Evolutionary conservation across 345 rosid species (phyloP).

Genomic region (Noccaea bulbosa): DNA sequence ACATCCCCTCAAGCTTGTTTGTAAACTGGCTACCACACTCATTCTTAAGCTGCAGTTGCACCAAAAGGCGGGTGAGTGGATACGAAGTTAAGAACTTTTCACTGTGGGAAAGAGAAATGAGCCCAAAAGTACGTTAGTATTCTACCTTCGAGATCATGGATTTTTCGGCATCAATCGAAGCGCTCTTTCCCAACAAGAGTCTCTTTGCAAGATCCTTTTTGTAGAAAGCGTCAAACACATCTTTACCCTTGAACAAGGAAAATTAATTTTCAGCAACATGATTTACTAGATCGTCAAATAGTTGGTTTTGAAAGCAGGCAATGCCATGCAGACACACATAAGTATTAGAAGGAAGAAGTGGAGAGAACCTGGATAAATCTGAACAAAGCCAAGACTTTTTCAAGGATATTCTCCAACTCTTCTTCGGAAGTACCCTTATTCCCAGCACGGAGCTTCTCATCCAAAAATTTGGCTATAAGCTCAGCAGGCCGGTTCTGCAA

Average conservation of each 20-base stretch:
- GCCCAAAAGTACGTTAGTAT: background rate
- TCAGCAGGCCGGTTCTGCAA: conserved; percentile 91
- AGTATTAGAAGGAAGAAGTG: conserved; percentile 3
- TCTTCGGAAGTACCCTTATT: conserved; percentile 97
- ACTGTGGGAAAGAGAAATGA: background rate
- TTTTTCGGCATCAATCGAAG: conserved; percentile 94
- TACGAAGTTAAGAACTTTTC: conserved; percentile 12
- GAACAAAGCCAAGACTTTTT: conserved; percentile 81
- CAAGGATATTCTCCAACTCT: conserved; percentile 91
- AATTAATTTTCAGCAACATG: conserved; percentile 12
- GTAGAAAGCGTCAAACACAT: conserved; percentile 93
- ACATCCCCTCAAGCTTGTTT: conserved; percentile 96
- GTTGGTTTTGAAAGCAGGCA: background rate
- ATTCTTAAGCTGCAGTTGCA: conserved; percentile 72
- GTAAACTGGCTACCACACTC: conserved; percentile 97
- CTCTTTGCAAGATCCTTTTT: conserved; percentile 97
- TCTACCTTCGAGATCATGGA: conserved; percentile 94
- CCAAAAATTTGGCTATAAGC: conserved; percentile 91
- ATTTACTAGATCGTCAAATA: conserved; percentile 3
- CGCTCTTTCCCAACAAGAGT: conserved; percentile 84
- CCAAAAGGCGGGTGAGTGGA: conserved; percentile 36
- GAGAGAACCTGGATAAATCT: conserved; percentile 83
- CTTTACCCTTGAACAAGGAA: conserved; percentile 67
- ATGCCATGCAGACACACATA: background rate
- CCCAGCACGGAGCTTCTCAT: conserved; percentile 96